A percentile compares a stretch with the other conserved stretches of the same genome.
phyloP scores from a whole-genome alignment of 2,329 filamentous ascomycete species.

The Bertia moriformis region DNA sequence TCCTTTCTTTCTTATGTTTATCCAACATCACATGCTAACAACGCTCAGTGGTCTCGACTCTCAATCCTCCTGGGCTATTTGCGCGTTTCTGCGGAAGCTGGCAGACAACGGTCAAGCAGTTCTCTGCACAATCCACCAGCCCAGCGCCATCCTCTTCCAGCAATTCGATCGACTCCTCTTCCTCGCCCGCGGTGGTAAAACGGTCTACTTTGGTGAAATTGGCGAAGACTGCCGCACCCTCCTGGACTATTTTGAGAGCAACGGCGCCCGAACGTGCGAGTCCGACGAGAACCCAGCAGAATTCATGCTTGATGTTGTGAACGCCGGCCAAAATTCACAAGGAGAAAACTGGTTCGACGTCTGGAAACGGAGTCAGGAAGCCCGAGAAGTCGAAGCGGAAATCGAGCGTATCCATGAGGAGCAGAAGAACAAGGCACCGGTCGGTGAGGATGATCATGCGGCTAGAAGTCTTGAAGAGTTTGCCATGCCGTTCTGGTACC shows the following conservation, averaged over 20 bases:
- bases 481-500: slow-evolving; percentile 20
- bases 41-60: slow-evolving; percentile 39
- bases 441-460: slow-evolving; percentile 22
- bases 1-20: neutral
- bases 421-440: slow-evolving; percentile 12
- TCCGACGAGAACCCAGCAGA: slow-evolving; percentile 59
- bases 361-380: slow-evolving; percentile 43
- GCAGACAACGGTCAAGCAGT: slow-evolving; percentile 36
- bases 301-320: slow-evolving; percentile 51
- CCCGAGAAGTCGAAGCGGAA: slow-evolving; percentile 36
- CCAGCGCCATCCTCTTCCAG: slow-evolving; percentile 34
- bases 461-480: slow-evolving; percentile 23
- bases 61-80: slow-evolving; percentile 49
- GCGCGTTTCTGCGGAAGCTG: slow-evolving; percentile 45
- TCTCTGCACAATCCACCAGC: slow-evolving; percentile 40
- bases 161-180: slow-evolving; percentile 48
- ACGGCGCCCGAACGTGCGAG: slow-evolving; percentile 45
- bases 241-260: slow-evolving; percentile 47
- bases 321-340: slow-evolving; percentile 19
- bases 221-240: slow-evolving; percentile 41
- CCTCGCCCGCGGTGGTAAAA: slow-evolving; percentile 48
- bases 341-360: slow-evolving; percentile 51
- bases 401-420: slow-evolving; percentile 47
- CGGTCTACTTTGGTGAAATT: slow-evolving; percentile 57
- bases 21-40: slow-evolving; percentile 9